These are phyloP conservation scores for Mycena rebaudengoi DNA, from an alignment of 768 basidiomycete species.

Conservation along the genomic window DNA sequence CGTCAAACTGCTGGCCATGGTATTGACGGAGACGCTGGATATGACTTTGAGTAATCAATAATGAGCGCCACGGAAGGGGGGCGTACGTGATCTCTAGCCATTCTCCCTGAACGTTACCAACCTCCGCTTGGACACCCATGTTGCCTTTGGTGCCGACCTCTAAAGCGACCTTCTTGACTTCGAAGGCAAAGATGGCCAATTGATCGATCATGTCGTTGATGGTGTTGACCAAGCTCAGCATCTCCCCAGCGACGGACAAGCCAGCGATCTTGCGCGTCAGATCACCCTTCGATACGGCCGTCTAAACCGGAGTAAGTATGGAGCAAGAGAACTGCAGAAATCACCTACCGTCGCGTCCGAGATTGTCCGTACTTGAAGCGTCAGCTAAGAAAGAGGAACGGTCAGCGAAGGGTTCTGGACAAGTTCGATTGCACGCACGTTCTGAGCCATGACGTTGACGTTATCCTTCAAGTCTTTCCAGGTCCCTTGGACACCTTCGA, in stretches of 20 bases:
- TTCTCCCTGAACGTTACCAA: slow-evolving; percentile 95
- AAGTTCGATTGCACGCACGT: slow-evolving; percentile 58
- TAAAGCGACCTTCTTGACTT: slow-evolving; percentile 92
- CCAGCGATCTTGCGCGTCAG: slow-evolving; percentile 93
- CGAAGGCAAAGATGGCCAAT: slow-evolving; percentile 62
- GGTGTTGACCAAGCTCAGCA: slow-evolving; percentile 94
- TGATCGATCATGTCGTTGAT: slow-evolving; percentile 89
- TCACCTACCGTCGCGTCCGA: slow-evolving; percentile 85
- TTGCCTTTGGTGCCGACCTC: slow-evolving; percentile 99
- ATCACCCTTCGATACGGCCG: slow-evolving; percentile 93
- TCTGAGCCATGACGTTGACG: slow-evolving; percentile 95
- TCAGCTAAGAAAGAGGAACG: slow-evolving; percentile 62
- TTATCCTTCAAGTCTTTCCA: slow-evolving; percentile 98
- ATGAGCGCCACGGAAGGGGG: neutral
- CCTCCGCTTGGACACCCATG: slow-evolving; percentile 96
- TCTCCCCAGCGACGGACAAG: slow-evolving; percentile 94
- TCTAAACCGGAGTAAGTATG: slow-evolving; percentile 38
- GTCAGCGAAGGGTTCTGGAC: neutral
- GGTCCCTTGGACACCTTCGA: slow-evolving; percentile 93
- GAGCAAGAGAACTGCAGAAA: neutral
- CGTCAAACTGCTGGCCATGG: slow-evolving; percentile 96
- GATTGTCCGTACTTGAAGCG: slow-evolving; percentile 92
- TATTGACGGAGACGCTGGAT: slow-evolving; percentile 95
- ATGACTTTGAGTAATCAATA: too few species aligned
- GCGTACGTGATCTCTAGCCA: slow-evolving; percentile 99